phyloP scores from a whole-genome alignment of 768 basidiomycete species.

The Chalciporus pseudorubinellus region DNA sequence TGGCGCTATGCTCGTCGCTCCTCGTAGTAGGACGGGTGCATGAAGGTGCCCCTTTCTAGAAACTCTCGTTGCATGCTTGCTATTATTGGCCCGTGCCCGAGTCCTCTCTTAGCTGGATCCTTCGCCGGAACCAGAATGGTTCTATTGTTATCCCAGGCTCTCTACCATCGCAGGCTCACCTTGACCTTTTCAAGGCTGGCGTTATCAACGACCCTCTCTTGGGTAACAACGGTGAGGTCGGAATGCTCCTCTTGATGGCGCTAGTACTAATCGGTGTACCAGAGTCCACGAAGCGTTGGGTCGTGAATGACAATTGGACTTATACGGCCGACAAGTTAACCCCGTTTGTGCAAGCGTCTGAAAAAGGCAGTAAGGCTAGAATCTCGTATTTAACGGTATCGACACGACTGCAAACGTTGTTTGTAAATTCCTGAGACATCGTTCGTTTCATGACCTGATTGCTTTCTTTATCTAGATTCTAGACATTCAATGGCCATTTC shows the following conservation, averaged over 20 bases:
- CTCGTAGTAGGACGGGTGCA: background rate
- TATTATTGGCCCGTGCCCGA: constrained; percentile 14
- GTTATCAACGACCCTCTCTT: constrained; percentile 53
- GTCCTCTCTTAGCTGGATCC: constrained; percentile 48
- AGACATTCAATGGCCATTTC: constrained; percentile 51
- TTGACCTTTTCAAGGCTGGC: constrained; percentile 51
- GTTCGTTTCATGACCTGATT: background rate
- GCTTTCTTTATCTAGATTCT: constrained; percentile 32
- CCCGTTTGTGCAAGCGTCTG: constrained; percentile 36
- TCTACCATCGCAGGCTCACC: constrained; percentile 52
- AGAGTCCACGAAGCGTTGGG: constrained; percentile 58
- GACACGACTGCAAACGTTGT: constrained; percentile 59
- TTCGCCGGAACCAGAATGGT: constrained; percentile 52
- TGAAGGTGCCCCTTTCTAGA: constrained; percentile 2
- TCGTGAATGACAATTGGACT: constrained; percentile 56
- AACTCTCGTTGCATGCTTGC: constrained; percentile 9
- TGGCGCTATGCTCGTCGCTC: too few species aligned
- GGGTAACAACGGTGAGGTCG: constrained; percentile 47
- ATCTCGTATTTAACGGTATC: constrained; percentile 54
- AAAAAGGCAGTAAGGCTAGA: constrained; percentile 10
- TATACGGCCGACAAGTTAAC: constrained; percentile 54
- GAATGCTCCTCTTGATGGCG: background rate
- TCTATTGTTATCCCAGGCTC: constrained; percentile 51
- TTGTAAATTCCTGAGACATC: constrained; percentile 13
- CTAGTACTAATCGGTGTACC: background rate